These are phyloP conservation scores for Diplodia mutila DNA, from an alignment of 2,329 filamentous ascomycete genomes.

Conservation along the genomic window DNA sequence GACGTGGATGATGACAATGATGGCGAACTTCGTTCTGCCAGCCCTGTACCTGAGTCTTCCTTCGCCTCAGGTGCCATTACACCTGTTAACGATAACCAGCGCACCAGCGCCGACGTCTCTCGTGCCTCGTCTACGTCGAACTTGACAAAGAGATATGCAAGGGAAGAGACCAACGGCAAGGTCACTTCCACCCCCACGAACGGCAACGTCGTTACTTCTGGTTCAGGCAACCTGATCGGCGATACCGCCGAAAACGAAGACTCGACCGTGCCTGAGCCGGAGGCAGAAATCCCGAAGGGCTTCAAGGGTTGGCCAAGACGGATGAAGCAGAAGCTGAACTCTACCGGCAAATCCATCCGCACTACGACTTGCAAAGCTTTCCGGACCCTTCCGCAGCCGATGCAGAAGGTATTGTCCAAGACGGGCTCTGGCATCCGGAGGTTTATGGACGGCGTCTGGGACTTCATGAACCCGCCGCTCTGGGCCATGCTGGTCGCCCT, in stretches of 20 bases:
- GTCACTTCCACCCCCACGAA: slow-evolving; percentile 51
- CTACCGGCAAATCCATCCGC: slow-evolving; percentile 32
- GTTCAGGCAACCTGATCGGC: slow-evolving; percentile 45
- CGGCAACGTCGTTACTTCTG: slow-evolving; percentile 49
- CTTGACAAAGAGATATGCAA: slow-evolving; percentile 43
- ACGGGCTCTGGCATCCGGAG: slow-evolving; percentile 48
- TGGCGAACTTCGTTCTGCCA: slow-evolving; percentile 12
- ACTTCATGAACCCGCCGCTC: slow-evolving; percentile 97
- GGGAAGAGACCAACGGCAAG: slow-evolving; percentile 40
- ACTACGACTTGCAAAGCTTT: slow-evolving; percentile 48
- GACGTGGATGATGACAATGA: slow-evolving; percentile 34
- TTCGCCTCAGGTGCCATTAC: slow-evolving; percentile 53
- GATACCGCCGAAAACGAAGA: slow-evolving; percentile 30
- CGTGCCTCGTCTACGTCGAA: slow-evolving; percentile 33
- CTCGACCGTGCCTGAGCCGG: not conserved
- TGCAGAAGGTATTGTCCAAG: slow-evolving; percentile 56
- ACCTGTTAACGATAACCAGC: slow-evolving; percentile 37
- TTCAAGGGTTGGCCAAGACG: slow-evolving; percentile 40
- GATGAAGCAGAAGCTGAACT: slow-evolving; percentile 30
- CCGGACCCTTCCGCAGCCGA: slow-evolving; percentile 54
- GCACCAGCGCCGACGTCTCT: slow-evolving; percentile 29
- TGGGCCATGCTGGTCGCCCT: slow-evolving; percentile 97
- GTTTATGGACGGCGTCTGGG: slow-evolving; percentile 73
- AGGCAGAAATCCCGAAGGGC: slow-evolving; percentile 35
- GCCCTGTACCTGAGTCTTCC: slow-evolving; percentile 41